Conservation (phyloP, 192 early-diverging fungal genomes). For the Entophlyctis luteolus region DNA sequence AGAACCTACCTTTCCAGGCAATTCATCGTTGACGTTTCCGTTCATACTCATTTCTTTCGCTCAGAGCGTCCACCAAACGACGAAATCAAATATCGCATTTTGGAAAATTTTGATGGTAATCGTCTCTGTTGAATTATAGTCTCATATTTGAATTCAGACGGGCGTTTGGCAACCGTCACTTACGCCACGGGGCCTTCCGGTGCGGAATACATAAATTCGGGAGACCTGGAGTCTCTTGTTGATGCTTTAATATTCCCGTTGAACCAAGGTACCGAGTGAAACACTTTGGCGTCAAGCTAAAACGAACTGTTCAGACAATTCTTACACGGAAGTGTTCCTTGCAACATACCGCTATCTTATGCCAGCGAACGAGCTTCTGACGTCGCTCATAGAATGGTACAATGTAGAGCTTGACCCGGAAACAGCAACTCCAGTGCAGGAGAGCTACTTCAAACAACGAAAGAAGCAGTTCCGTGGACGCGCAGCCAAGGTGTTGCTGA, state of each 20-base stretch:
- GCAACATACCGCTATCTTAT: conserved; percentile 53
- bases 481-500: conserved; percentile 37
- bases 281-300: neutral
- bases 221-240: conserved; percentile 34
- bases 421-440: conserved; percentile 29
- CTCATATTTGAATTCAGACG: conserved; percentile 3
- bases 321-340: conserved; percentile 53
- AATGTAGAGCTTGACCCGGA: conserved; percentile 45
- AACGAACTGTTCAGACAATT: conserved; percentile 33
- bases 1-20: conserved; percentile 18
- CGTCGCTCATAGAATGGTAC: conserved; percentile 54
- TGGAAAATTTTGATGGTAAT: conserved; percentile 41
- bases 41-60: neutral
- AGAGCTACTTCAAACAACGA: conserved; percentile 35
- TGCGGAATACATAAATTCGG: conserved; percentile 32
- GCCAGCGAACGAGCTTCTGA: conserved; percentile 29
- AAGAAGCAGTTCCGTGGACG: conserved; percentile 43
- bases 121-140: neutral
- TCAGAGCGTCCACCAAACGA: conserved; percentile 27
- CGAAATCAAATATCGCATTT: conserved; percentile 34
- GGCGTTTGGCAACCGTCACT: conserved; percentile 23
- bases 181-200: conserved; percentile 33
- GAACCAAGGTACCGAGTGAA: conserved; percentile 31
- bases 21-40: conserved; percentile 3
- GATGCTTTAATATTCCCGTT: conserved; percentile 51